Evolutionary conservation across 345 rosid species (phyloP).

Genomic region (Lumnitzera littorea): DNA sequence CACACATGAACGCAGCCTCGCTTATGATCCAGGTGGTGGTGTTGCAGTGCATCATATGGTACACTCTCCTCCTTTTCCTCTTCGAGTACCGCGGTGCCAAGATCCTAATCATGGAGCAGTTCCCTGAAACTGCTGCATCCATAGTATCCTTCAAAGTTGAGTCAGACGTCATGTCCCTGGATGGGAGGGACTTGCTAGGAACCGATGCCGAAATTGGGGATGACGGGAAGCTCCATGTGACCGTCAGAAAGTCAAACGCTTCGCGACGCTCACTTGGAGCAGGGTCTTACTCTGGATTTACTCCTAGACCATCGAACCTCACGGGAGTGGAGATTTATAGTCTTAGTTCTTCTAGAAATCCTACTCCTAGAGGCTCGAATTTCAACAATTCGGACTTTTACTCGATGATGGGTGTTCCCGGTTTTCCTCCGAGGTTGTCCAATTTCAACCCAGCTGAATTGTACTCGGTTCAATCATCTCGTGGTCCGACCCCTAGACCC

Average conservation of each 20-base stretch:
- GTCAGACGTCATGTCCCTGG: constrained; percentile 81
- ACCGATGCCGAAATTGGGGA: constrained; percentile 81
- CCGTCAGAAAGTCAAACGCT: constrained; percentile 79
- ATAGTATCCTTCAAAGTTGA: constrained; percentile 87
- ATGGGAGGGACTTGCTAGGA: constrained; percentile 67
- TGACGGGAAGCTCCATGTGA: constrained; percentile 89
- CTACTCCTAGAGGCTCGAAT: constrained; percentile 88
- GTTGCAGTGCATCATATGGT: constrained; percentile 95
- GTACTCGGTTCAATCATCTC: constrained; percentile 81
- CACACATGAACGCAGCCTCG: constrained; percentile 45
- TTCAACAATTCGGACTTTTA: constrained; percentile 84
- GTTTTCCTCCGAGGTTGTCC: constrained; percentile 48
- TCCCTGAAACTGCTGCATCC: constrained; percentile 91
- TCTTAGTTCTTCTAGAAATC: constrained; percentile 65
- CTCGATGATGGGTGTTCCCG: constrained; percentile 79
- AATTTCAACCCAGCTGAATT: constrained; percentile 77
- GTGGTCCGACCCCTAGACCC: constrained; percentile 73
- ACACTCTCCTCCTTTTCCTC: constrained; percentile 77
- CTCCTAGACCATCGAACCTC: constrained; percentile 84
- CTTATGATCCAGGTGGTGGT: constrained; percentile 89
- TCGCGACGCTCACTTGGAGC: constrained; percentile 58
- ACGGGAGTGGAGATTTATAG: constrained; percentile 95
- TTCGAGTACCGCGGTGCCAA: constrained; percentile 93
- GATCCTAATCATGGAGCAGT: constrained; percentile 84
- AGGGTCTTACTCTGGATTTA: constrained; percentile 48